Evolutionary conservation across 2,329 filamentous ascomycete genomes (phyloP).

Genomic region (Helotiales sp.): DNA sequence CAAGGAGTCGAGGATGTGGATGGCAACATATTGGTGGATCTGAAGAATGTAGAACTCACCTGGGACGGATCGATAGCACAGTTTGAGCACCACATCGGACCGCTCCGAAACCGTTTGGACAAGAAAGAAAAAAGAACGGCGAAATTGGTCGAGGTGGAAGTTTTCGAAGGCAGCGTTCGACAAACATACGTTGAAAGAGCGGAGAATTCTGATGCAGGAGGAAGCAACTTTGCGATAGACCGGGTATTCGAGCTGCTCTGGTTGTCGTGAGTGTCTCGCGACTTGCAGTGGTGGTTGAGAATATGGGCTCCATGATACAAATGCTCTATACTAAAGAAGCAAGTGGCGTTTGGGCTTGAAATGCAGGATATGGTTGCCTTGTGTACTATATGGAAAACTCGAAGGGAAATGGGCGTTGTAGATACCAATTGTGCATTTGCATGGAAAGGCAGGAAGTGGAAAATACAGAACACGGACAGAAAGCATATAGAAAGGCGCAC

Average conservation of each 20-base stretch:
- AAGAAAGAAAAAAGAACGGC: constrained; percentile 48
- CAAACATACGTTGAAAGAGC: constrained; percentile 25
- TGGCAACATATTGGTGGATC: constrained; percentile 11
- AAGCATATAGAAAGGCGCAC: too few relatives aligned
- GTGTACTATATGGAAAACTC: too few relatives aligned
- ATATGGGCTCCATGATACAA: too few relatives aligned
- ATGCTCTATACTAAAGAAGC: too few relatives aligned
- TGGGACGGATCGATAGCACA: constrained; percentile 43
- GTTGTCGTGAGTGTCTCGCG: too few relatives aligned
- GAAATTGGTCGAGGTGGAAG: constrained; percentile 16
- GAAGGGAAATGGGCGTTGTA: too few relatives aligned
- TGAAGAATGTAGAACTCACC: constrained; percentile 41
- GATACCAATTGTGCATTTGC: too few relatives aligned
- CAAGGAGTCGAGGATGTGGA: constrained; percentile 8
- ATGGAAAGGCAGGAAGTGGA: too few relatives aligned
- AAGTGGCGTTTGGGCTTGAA: too few relatives aligned
- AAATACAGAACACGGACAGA: too few relatives aligned
- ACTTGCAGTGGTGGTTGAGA: too few relatives aligned
- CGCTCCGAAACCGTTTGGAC: constrained; percentile 49
- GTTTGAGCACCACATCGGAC: constrained; percentile 48
- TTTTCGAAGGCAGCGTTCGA: constrained; percentile 19
- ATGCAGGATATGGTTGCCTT: too few relatives aligned
- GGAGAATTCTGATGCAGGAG: neutral
- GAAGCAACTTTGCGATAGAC: constrained; percentile 11
- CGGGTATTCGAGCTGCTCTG: constrained; percentile 28